Percentiles rank a stretch among this genome's conserved stretches.
phyloP scores from a whole-genome alignment of 2,329 filamentous ascomycete genomes.

The Orbilia oligospora region DNA sequence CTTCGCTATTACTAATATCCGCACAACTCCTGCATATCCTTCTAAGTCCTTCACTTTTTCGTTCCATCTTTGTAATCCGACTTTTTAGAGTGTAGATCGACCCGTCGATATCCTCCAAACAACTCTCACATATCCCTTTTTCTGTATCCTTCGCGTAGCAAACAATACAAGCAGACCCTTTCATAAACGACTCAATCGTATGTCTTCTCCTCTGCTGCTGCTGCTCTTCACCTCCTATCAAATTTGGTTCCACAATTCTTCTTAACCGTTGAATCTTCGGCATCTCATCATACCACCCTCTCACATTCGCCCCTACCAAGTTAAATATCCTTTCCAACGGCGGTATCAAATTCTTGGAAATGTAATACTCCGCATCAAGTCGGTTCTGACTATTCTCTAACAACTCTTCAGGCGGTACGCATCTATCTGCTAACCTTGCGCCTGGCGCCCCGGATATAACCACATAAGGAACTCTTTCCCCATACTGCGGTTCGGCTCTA shows the following conservation, averaged over 20 bases:
- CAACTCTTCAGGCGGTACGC: conserved; percentile 87
- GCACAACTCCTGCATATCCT: conserved; percentile 85
- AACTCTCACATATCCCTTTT: conserved; percentile 73
- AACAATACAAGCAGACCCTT: conserved; percentile 81
- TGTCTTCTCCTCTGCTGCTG: conserved; percentile 69
- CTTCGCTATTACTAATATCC: conserved; percentile 79
- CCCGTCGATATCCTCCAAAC: conserved; percentile 71
- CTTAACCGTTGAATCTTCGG: conserved; percentile 86
- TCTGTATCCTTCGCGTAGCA: conserved; percentile 74
- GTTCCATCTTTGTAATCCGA: conserved; percentile 76
- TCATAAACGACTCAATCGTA: conserved; percentile 96
- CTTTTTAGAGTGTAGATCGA: conserved; percentile 77
- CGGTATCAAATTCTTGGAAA: conserved; percentile 93
- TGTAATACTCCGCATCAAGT: conserved; percentile 96
- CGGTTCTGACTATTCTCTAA: conserved; percentile 82
- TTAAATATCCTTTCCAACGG: conserved; percentile 97
- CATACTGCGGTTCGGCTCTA: conserved; percentile 90
- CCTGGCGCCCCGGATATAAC: conserved; percentile 90
- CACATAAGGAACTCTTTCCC: conserved; percentile 94
- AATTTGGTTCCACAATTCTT: conserved; percentile 70
- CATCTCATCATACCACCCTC: conserved; percentile 96
- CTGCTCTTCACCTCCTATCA: conserved; percentile 55
- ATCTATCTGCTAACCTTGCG: conserved; percentile 87
- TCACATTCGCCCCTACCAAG: conserved; percentile 90
- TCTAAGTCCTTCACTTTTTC: conserved; percentile 75